These are phyloP conservation scores for Lichtheimia corymbifera DNA, from an alignment of 371 early-diverging fungal genomes.

Conservation along the genomic window DNA sequence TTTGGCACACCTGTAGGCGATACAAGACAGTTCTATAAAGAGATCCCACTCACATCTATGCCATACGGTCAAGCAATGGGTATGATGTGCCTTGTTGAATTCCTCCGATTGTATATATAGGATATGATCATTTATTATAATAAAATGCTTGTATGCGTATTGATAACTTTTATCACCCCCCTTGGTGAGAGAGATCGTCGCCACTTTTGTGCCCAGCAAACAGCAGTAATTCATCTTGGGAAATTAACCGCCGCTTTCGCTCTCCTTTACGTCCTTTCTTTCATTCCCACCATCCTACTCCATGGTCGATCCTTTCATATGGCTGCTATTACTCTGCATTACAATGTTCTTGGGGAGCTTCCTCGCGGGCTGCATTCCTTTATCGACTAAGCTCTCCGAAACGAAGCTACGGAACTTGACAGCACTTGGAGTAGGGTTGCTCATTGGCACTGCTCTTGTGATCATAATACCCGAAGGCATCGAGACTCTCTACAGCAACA, in stretches of 20 bases:
- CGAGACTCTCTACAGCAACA: constrained; percentile 73
- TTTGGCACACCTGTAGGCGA: constrained; percentile 28
- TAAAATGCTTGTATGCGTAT: no score
- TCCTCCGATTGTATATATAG: constrained; percentile 12
- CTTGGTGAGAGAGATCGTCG: no score
- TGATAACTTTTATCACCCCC: no score
- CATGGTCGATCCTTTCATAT: constrained; percentile 65
- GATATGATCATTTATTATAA: not conserved
- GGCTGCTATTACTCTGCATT: constrained; percentile 71
- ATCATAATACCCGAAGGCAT: constrained; percentile 95
- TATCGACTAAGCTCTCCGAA: constrained; percentile 78
- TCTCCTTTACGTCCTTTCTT: not conserved
- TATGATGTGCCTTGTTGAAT: constrained; percentile 30
- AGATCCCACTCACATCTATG: constrained; percentile 26
- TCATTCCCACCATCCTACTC: constrained; percentile 1
- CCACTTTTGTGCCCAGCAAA: no score
- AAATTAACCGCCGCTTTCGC: not conserved
- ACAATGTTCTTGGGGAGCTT: constrained; percentile 89
- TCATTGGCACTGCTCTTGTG: constrained; percentile 87
- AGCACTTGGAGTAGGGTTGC: constrained; percentile 89
- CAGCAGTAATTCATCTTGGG: not conserved
- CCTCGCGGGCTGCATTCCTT: constrained; percentile 83
- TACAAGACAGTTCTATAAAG: constrained; percentile 24
- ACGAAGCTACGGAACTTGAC: constrained; percentile 70
- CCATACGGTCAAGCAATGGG: constrained; percentile 33